These are phyloP conservation scores for Dissoconium aciculare DNA, from an alignment of 2,329 filamentous ascomycete genomes.

Conservation along the genomic window DNA sequence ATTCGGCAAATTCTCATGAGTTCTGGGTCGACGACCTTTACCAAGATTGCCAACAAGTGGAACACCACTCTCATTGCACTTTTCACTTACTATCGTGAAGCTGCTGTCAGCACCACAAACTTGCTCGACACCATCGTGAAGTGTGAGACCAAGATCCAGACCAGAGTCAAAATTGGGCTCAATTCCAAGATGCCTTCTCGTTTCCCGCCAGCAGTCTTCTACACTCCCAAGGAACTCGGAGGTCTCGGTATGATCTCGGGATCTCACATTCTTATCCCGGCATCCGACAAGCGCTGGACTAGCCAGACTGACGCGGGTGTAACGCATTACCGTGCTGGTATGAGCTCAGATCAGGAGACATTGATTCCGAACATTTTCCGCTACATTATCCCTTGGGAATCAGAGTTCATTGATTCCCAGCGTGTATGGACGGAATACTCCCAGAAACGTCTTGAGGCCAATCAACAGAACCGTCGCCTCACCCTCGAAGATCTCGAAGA, in stretches of 20 bases:
- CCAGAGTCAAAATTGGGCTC: constrained; percentile 91
- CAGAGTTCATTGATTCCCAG: constrained; percentile 97
- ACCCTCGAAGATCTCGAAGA: constrained; percentile 95
- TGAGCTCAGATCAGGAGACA: constrained; percentile 96
- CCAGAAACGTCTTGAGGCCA: constrained; percentile 90
- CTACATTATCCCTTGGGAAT: constrained; percentile 98
- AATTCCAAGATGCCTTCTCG: constrained; percentile 99
- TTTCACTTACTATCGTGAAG: constrained; percentile 97
- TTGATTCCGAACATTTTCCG: constrained; percentile 98
- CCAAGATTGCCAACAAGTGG: constrained; percentile 99
- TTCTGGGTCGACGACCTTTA: constrained; percentile 97
- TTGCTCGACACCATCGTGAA: constrained; percentile 96
- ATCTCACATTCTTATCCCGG: constrained; percentile 91
- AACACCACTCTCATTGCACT: constrained; percentile 93
- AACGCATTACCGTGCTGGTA: constrained; percentile 90
- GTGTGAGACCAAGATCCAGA: constrained; percentile 98
- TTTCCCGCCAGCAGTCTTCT: constrained; percentile 96
- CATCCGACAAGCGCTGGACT: constrained; percentile 94
- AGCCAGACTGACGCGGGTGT: constrained; percentile 97
- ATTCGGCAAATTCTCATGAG: constrained; percentile 99
- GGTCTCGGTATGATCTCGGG: constrained; percentile 98
- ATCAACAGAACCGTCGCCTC: constrained; percentile 87
- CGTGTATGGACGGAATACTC: constrained; percentile 99
- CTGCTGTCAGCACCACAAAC: constrained; percentile 86
- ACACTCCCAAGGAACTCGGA: constrained; percentile 94